Base-by-base conservation (phyloP, 768 basidiomycete species). In the Tylopilus sp. region DNA sequence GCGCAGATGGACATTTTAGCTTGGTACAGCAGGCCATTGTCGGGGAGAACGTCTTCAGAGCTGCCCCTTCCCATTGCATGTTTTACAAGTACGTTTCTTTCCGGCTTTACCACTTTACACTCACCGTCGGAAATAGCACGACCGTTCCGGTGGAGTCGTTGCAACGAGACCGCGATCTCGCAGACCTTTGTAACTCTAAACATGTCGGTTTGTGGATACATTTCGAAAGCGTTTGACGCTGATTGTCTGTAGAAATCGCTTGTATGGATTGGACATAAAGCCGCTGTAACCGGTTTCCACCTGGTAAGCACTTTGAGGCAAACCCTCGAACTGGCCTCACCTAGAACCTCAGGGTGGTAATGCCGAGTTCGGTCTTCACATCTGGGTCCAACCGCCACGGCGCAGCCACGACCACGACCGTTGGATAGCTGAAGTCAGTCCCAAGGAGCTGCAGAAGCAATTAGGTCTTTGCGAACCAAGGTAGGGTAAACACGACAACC, bases 1-100 rank as follows among this genome's bases (percentile, higher is more conserved):
- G 80, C 29, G 84, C 85, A 4, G 85, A 86, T 63, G 85, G 85
- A 7, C 71, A 70, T 38, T 63, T 69, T 16, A 82, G 82, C 21
- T 22, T 77, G 28, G 66, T 74, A n/a, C 63, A 72, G 33, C 63
- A 62, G 22, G 60, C 69, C 3, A 63, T 79, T 2, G 50, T 71
- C 13, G 69, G 64, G 1, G 59, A 66, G 13, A 63, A 71, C 33
- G 71, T 71, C 21, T 63, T 66, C 46, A 59, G 61, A 1, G 51
- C 60, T 6, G 53, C 57, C 1, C 64, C 71, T 52, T 53, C 62
- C 48, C 45, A 61, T 38, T 45, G 68, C 56, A 63, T 74, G 36
- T 69, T 81, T 55, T 83, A 80, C 57, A 76, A 75, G 80, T 79
- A 48, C 53, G 67, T 52, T 30, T 46, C 41, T 38, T 26, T 41